phyloP scores from a whole-genome alignment of 805 yeast genomes.

The Lipomyces kockii region DNA sequence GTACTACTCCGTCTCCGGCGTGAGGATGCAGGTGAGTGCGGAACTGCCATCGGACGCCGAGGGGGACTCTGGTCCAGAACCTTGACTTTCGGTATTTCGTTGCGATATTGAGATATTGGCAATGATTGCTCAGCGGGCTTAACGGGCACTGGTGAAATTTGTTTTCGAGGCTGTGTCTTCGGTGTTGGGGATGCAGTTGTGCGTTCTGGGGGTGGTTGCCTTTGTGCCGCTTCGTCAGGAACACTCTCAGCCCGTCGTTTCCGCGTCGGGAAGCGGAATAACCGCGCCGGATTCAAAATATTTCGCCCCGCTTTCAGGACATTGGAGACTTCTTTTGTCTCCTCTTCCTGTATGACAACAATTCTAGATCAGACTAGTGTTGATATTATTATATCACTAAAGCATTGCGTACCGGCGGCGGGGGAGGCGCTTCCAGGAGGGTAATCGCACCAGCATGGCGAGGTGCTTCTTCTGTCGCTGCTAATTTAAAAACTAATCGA shows the following conservation, averaged over 20 bases:
- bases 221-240: not conserved
- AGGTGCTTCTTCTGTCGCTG: slow-evolving; percentile 29
- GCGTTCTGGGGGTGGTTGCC: not conserved
- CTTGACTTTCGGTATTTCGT: slow-evolving; percentile 29
- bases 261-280: slow-evolving; percentile 28
- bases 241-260: slow-evolving; percentile 20
- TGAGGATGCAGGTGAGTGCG: slow-evolving; percentile 5
- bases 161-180: slow-evolving; percentile 8
- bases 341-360: not conserved
- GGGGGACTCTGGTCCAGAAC: slow-evolving; percentile 13
- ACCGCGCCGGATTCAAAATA: slow-evolving; percentile 24
- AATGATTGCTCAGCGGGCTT: slow-evolving; percentile 1
- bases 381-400: not conserved
- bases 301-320: slow-evolving; percentile 19
- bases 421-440: slow-evolving; percentile 24
- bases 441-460: slow-evolving; percentile 31
- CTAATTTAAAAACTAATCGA: slow-evolving; percentile 24
- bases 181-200: not conserved
- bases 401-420: not conserved
- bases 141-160: not conserved
- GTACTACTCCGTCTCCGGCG: slow-evolving; percentile 18
- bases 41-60: slow-evolving; percentile 12
- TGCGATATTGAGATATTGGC: not conserved
- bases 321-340: not conserved
- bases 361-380: not conserved